These are phyloP conservation scores for Candida ortonii DNA, from an alignment of 805 yeast genomes.

Conservation along the genomic window DNA sequence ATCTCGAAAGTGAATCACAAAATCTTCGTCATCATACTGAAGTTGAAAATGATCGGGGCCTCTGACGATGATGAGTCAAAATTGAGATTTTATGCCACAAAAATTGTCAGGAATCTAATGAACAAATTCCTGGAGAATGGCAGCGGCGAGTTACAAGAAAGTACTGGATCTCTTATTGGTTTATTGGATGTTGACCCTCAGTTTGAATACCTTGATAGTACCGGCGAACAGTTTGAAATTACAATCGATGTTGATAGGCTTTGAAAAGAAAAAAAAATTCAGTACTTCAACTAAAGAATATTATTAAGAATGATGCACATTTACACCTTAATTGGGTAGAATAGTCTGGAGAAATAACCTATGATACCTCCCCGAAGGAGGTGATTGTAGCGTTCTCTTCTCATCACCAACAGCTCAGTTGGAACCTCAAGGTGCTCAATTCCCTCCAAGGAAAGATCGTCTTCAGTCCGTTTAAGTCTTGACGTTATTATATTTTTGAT, in stretches of 20 bases:
- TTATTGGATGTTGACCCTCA: conserved; percentile 26
- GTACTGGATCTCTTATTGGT: conserved; percentile 18
- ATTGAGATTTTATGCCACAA: conserved; percentile 47
- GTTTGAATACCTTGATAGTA: conserved; percentile 28
- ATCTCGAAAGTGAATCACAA: conserved; percentile 63
- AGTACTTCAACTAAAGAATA: no score
- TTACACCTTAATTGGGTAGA: conserved; percentile 25
- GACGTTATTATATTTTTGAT: conserved; percentile 37
- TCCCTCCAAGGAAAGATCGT: neutral
- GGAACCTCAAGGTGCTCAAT: neutral
- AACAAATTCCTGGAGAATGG: conserved; percentile 12
- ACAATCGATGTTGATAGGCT: conserved; percentile 40
- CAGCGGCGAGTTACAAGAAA: conserved; percentile 14
- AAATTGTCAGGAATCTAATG: conserved; percentile 39
- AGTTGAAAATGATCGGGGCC: conserved; percentile 62
- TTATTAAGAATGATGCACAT: no score
- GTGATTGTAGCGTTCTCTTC: conserved; percentile 16
- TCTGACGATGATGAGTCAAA: conserved; percentile 66
- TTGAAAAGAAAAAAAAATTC: no score
- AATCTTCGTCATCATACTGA: conserved; percentile 55
- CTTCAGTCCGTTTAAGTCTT: conserved; percentile 14
- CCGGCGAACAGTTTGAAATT: conserved; percentile 37
- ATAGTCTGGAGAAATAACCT: conserved; percentile 21
- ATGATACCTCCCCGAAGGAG: conserved; percentile 11
- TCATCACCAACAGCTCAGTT: conserved; percentile 1